Evolutionary conservation across 139 green algal genomes (phyloP), one percentile per base, ranked within the genome.

Genomic region (Tetradesmus lagerheimii): DNA sequence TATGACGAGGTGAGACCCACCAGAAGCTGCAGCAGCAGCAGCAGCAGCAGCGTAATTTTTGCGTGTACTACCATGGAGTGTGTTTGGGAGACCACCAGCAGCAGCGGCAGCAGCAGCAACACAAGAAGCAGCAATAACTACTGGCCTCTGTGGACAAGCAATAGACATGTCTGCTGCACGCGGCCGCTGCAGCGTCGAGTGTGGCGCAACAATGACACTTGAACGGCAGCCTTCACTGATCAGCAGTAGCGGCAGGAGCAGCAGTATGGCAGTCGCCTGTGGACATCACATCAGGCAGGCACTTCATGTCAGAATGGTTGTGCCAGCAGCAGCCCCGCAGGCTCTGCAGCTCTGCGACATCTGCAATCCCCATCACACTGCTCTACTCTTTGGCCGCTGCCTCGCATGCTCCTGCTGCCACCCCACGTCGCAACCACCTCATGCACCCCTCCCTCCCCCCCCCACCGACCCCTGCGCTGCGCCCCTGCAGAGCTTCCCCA

Each of bases 1-100:
- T 97, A 95, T 87, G 96, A 97, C 71, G 92, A 95, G 90, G 95
- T 96, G 76, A 79, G 95, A 27, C 16, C 43, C 27, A 39, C 31
- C 31, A 75, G 50, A 47, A 87, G 45, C 81, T 39, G 76, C 76
- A 27, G 20, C 71, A 39, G 20, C 16, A 80, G 71, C 71, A 78
- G 67, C 29, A 35, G 67, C 29, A 78, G 67, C 67, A 78, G 67
- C 67, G 25, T 12, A n/a, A n/a, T n/a, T n/a, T n/a, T n/a, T n/a
- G 66, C 66, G 29, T 31, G 66, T 34, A 78, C 4, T 9, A 78
- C 66, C 66, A 78, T 5, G n/a, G 9, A 38, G 29, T 78, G 9
- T 4, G 6, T 5, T 50, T 64, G 50, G 50, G 12, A 64, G 15
- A 25, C 50, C 50, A 64, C 8, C 50, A 64, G 50, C 50, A 64